Base-by-base conservation (phyloP, 306 rosid species). In the Prunus kanzakura region DNA sequence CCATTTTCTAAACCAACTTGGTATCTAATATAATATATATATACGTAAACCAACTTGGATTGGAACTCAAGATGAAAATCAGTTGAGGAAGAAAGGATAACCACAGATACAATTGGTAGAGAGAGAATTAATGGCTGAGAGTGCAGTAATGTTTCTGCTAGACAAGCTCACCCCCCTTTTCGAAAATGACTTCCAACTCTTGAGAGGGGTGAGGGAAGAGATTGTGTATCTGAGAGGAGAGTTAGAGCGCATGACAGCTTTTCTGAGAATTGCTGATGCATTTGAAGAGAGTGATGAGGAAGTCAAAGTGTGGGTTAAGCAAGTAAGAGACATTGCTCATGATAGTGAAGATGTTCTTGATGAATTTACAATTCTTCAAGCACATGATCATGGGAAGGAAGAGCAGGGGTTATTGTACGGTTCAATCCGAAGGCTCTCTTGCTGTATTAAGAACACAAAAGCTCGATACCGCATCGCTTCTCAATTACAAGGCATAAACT, bases 91-190 rank as follows among this genome's bases (percentile, higher is more conserved):
- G 8, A 38, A 38, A 38, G 43, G 9, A 8, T 38, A 38, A 38
- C 9, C 43, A 7, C 9, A 38, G 9, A 38, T 38, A 38, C 43
- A 6, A 7, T 38, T 7, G 7, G 43, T 20, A 4, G 54, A 27
- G 43, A 69, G 14, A 19, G 38, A 29, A 86, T 90, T 38, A 38
- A 38, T 38, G 96, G 88, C 88, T 57, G 96, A 90, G 76, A 85
- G 84, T 83, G 71, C 84, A 16, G 84, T 90, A 12, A n/a, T 62
- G 2, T 85, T 79, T 66, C 64, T 86, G 20, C 63, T 88, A 49
- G 82, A 83, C 62, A 88, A 85, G 70, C 71, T 88, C 13, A 47
- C 54, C 16, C 2, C 50, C 3, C 56, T 89, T 6, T 80, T 86
- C 14, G 69, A 78, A 76, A 81, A 76, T 65, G 87, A 86, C 76